Evolutionary conservation across 2,329 filamentous ascomycete species (phyloP).

Genomic region (Huntiella moniliformis): DNA sequence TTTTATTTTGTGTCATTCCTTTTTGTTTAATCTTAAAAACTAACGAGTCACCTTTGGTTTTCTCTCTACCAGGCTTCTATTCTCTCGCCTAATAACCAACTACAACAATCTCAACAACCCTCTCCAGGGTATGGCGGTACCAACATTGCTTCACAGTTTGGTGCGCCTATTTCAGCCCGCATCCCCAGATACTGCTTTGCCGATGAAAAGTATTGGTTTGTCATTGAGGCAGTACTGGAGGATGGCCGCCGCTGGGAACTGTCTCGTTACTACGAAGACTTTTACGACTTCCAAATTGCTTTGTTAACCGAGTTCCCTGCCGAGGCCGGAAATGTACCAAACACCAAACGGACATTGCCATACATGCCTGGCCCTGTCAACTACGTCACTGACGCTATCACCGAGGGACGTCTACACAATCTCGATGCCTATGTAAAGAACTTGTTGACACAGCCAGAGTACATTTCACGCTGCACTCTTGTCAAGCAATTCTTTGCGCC

Average conservation of each 20-base stretch:
- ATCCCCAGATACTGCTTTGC: slow-evolving; percentile 91
- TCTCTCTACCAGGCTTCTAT: neutral
- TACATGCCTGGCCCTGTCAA: slow-evolving; percentile 98
- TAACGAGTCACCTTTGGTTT: neutral
- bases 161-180: slow-evolving; percentile 61
- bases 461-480: slow-evolving; percentile 68
- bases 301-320: slow-evolving; percentile 80
- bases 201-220: slow-evolving; percentile 97
- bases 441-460: slow-evolving; percentile 59
- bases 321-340: slow-evolving; percentile 73
- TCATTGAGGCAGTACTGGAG: slow-evolving; percentile 79
- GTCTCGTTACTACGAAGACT: slow-evolving; percentile 91
- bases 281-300: slow-evolving; percentile 96
- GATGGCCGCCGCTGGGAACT: slow-evolving; percentile 86
- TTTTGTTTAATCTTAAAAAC: neutral
- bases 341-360: slow-evolving; percentile 63
- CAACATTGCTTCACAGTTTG: slow-evolving; percentile 35
- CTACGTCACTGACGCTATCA: slow-evolving; percentile 95
- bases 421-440: slow-evolving; percentile 93
- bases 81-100: neutral
- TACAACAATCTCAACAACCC: neutral
- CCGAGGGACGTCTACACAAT: slow-evolving; percentile 78
- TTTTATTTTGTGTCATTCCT: neutral
- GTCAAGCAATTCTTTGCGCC: slow-evolving; percentile 86
- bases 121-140: slow-evolving; percentile 2